These are phyloP conservation scores for Trametes cinnabarina DNA, from an alignment of 768 basidiomycete genomes.

Conservation along the genomic window DNA sequence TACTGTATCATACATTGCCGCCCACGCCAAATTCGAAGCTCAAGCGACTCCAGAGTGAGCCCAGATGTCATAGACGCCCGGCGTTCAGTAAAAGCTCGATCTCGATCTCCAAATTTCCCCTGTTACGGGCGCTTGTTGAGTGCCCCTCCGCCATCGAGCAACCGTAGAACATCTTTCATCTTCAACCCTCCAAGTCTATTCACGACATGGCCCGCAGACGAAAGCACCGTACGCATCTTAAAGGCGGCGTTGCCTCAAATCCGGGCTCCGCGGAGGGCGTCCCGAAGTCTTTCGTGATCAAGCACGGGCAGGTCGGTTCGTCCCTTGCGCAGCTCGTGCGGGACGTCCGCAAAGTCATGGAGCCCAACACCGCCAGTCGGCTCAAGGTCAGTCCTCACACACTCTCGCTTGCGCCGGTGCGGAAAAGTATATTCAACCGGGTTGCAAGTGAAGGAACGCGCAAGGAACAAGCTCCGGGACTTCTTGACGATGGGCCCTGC, in stretches of 20 bases:
- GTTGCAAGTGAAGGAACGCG: conserved; percentile 68
- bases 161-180: no score
- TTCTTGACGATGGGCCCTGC: conserved; percentile 90
- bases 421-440: not conserved
- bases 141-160: not conserved
- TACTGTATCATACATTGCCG: no score
- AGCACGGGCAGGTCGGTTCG: conserved; percentile 89
- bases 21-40: no score
- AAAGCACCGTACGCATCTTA: conserved; percentile 82
- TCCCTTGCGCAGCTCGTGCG: conserved; percentile 87
- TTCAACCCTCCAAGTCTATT: not conserved
- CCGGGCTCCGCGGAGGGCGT: conserved; percentile 36
- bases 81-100: conserved; percentile 1
- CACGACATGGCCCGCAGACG: conserved; percentile 66
- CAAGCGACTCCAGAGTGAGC: not conserved
- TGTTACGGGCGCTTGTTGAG: not conserved
- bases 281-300: conserved; percentile 95
- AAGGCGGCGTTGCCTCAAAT: conserved; percentile 42
- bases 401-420: no score
- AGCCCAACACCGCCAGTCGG: conserved; percentile 93
- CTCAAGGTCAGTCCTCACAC: conserved; percentile 59
- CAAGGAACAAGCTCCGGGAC: conserved; percentile 88
- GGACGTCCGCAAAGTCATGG: conserved; percentile 94
- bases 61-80: not conserved
- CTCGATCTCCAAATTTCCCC: conserved; percentile 16